Base-by-base conservation (phyloP, 73 alveolate genomes). In the Paramecium caudatum region DNA sequence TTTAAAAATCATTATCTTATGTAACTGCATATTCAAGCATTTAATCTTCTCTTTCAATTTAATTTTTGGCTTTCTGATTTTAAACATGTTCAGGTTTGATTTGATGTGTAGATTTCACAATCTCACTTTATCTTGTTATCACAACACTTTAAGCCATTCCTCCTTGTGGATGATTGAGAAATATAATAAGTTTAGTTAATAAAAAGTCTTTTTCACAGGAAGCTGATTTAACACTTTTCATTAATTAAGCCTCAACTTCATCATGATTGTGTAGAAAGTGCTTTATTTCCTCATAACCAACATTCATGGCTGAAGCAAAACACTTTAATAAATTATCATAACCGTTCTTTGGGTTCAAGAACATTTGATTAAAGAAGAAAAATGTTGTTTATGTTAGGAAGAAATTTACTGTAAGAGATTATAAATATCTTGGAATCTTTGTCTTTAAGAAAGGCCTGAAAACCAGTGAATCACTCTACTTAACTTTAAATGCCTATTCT, bases 321-420 rank as follows among this genome's bases (percentile, higher is more conserved):
- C 83, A 33, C 5, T 65, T 65, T 15, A 65, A 65, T 32, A 65
- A 65, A n/a, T 65, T 36, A 12, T 4, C 47, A 65, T 65, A 65
- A 65, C 46, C 80, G 2, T 27, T 27, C 9, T 19, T 1, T 2
- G 46, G 80, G 8, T 23, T 23, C 7, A 55, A 23, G 23, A 55
- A 21, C 5, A 23, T 23, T 55, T 19, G 0, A 55, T 55, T 55
- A 0, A 55, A 19, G 4, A 55, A 23, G 80, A 55, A 55, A 21
- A 55, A 55, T 27, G 27, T 55, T 5, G 80, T 55, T 23, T 23
- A 23, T 25, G 30, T 10, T 12, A 55, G 80, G 15, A 65, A 65
- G 34, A 33, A 65, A 17, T 65, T 65, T 32, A 65, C 7, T 10
- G 50, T 49, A 33, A 65, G 17, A 12, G 83, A 7, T 32, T 30